phyloP scores from a whole-genome alignment of 2,329 filamentous ascomycete genomes.

The Talaromyces funiculosus region DNA sequence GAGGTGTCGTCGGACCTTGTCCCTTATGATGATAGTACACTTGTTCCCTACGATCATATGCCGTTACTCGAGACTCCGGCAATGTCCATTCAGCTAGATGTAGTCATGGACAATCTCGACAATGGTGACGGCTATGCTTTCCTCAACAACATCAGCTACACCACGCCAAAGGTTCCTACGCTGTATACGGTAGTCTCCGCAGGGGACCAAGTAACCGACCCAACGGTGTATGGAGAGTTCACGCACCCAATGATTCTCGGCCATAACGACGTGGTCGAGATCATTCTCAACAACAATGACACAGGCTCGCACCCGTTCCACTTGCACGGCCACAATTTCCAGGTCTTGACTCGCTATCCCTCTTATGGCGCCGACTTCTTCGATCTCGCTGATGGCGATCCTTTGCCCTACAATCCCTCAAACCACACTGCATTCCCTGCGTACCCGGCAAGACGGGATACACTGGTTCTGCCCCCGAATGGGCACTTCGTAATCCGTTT shows the following conservation, averaged over 20 bases:
- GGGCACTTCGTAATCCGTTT: slow-evolving; percentile 61
- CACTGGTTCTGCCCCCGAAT: slow-evolving; percentile 57
- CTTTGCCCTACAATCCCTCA: slow-evolving; percentile 21
- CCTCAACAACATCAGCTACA: slow-evolving; percentile 73
- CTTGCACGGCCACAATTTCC: slow-evolving; percentile 59
- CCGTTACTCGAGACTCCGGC: slow-evolving; percentile 57
- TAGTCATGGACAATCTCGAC: slow-evolving; percentile 65
- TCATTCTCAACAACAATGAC: slow-evolving; percentile 42
- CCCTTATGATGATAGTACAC: slow-evolving; percentile 66
- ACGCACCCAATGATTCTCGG: slow-evolving; percentile 48
- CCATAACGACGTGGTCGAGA: slow-evolving; percentile 38
- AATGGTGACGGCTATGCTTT: slow-evolving; percentile 65
- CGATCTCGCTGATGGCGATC: slow-evolving; percentile 38
- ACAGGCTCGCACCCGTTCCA: slow-evolving; percentile 46
- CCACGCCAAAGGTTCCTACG: slow-evolving; percentile 65
- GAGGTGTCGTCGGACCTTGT: slow-evolving; percentile 46
- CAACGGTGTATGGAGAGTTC: slow-evolving; percentile 59
- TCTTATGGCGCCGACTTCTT: slow-evolving; percentile 55
- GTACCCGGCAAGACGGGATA: slow-evolving; percentile 63
- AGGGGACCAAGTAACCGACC: slow-evolving; percentile 50
- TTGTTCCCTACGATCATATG: slow-evolving; percentile 64
- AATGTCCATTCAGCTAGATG: slow-evolving; percentile 47
- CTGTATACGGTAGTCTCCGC: slow-evolving; percentile 66
- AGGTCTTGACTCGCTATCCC: slow-evolving; percentile 55
- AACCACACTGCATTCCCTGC: slow-evolving; percentile 41